A percentile compares a stretch with the other conserved stretches of the same genome.
phyloP scores from a whole-genome alignment of 2,329 filamentous ascomycete species.

The Cucurbitaria berberidis region DNA sequence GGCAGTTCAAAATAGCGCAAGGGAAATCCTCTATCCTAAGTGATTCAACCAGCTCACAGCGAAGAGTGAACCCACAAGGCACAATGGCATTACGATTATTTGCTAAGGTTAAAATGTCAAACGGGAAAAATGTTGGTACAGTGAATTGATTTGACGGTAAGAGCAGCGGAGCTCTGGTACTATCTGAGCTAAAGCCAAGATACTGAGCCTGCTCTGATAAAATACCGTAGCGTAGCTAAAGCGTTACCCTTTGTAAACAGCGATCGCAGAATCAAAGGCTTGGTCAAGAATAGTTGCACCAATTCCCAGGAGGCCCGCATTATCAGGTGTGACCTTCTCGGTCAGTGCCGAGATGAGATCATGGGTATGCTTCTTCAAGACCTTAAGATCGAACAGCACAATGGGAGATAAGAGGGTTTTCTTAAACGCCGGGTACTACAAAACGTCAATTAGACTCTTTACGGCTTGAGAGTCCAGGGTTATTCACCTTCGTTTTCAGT shows the following conservation, averaged over 20 bases:
- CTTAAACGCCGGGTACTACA: constrained; percentile 30
- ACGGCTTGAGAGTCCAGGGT: not conserved
- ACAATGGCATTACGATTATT: too few species aligned
- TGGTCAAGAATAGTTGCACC: constrained; percentile 19
- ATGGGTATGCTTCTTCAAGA: constrained; percentile 28
- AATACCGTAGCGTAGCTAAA: too few species aligned
- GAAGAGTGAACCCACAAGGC: too few species aligned
- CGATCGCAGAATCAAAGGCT: constrained; percentile 27
- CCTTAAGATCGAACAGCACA: constrained; percentile 29
- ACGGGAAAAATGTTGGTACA: too few species aligned
- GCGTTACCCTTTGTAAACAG: constrained; percentile 18
- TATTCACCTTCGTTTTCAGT: constrained; percentile 20
- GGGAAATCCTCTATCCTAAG: too few species aligned
- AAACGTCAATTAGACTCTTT: not conserved
- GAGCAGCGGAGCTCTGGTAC: too few species aligned
- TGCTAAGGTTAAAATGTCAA: too few species aligned
- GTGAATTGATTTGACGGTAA: too few species aligned
- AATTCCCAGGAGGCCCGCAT: constrained; percentile 13
- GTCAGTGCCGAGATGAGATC: constrained; percentile 22
- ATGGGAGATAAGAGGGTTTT: constrained; percentile 25
- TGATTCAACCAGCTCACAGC: too few species aligned
- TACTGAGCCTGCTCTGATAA: too few species aligned
- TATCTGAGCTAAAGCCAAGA: too few species aligned
- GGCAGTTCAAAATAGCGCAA: too few species aligned
- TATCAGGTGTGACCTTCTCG: constrained; percentile 21